Evolutionary conservation across 179 eudicot genomes (phyloP).

Genomic region (Nepenthes alata): DNA sequence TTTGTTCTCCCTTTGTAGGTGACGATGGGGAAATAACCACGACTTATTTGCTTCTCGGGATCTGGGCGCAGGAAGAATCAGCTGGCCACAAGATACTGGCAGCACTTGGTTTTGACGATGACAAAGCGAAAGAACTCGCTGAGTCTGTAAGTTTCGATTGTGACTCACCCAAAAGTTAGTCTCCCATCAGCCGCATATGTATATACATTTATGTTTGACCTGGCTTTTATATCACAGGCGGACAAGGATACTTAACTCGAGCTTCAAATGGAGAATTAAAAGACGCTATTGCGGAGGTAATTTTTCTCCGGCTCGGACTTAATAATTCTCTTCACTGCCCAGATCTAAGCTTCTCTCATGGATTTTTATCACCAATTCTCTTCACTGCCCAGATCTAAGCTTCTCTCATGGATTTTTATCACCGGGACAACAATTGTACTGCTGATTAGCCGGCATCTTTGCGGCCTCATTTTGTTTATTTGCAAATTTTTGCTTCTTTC

Average conservation of each 20-base stretch:
- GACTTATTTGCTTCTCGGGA: conserved; percentile 29
- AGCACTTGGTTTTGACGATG: conserved; percentile 28
- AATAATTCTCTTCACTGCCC: no score
- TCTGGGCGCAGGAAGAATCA: conserved; percentile 28
- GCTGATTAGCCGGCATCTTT: no score
- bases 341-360: no score
- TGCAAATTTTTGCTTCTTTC: no score
- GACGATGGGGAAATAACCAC: conserved; percentile 32
- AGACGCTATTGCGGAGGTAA: no score
- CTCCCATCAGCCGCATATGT: not conserved
- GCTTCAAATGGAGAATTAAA: conserved; percentile 14
- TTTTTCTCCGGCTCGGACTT: no score
- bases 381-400: no score
- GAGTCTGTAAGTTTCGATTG: conserved; percentile 20
- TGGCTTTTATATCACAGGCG: conserved; percentile 14
- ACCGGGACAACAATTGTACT: no score
- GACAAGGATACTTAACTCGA: conserved; percentile 29
- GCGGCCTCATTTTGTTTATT: no score
- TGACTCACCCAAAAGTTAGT: not conserved
- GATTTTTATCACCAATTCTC: no score
- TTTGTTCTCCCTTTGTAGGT: conserved; percentile 12
- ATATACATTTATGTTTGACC: not conserved
- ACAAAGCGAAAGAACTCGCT: conserved; percentile 24
- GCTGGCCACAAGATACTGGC: conserved; percentile 27
- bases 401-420: no score